These are phyloP conservation scores for Phytophthora melonis DNA, from an alignment of 352 stramenopile species.

Conservation along the genomic window DNA sequence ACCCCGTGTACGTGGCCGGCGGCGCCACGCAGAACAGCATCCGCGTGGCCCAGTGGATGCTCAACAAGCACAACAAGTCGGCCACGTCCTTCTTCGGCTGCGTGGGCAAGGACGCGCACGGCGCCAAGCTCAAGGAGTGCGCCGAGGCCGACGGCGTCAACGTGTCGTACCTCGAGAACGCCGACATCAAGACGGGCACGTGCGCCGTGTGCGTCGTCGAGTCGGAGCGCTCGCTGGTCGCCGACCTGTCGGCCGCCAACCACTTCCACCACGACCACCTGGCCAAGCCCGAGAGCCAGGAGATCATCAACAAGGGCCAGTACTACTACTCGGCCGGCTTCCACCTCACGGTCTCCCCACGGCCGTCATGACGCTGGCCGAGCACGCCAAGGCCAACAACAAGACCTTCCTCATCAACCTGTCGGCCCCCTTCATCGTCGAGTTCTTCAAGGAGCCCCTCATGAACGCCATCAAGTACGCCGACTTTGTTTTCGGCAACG, in stretches of 20 bases:
- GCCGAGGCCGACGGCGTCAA: slow-evolving; percentile 95
- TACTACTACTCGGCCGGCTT: slow-evolving; percentile 99
- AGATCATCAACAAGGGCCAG: slow-evolving; percentile 94
- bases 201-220: slow-evolving; percentile 98
- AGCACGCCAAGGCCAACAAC: slow-evolving; percentile 94
- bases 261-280: slow-evolving; percentile 96
- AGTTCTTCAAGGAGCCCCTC: slow-evolving; percentile 98
- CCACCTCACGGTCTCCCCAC: slow-evolving; percentile 98
- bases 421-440: slow-evolving; percentile 98
- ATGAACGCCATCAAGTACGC: slow-evolving; percentile 94
- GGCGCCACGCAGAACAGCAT: slow-evolving; percentile 99
- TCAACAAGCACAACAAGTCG: slow-evolving; percentile 84
- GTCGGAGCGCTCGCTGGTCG: slow-evolving; percentile 96
- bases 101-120: slow-evolving; percentile 97
- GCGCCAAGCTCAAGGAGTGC: slow-evolving; percentile 93
- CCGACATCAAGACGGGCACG: slow-evolving; percentile 94
- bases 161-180: slow-evolving; percentile 98
- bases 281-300: slow-evolving; percentile 89
- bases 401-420: slow-evolving; percentile 98
- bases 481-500: slow-evolving; percentile 99
- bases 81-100: slow-evolving; percentile 97
- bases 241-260: slow-evolving; percentile 98
- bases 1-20: slow-evolving; percentile 97
- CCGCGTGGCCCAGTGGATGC: slow-evolving; percentile 99
- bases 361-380: slow-evolving; percentile 92